Conservation (phyloP, 345 rosid genomes). For the Gynandropsis gynandra region DNA sequence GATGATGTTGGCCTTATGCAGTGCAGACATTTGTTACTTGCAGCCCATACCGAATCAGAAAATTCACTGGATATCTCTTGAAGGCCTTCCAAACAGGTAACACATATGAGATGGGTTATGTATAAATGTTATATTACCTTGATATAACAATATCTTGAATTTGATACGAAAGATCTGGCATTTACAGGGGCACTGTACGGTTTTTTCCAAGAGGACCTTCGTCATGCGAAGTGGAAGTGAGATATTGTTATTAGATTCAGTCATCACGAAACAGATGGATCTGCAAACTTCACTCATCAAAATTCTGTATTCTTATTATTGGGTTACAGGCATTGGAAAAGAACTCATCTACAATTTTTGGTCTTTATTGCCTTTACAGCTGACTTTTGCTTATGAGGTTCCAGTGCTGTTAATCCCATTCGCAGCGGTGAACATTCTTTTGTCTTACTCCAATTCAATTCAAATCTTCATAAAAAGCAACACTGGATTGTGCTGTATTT, state of each 20-base stretch:
- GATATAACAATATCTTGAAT: too few relatives aligned
- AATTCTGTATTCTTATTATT: not conserved
- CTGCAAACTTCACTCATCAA: not conserved
- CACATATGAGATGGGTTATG: not conserved
- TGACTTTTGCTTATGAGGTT: conserved; percentile 89
- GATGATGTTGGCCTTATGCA: not conserved
- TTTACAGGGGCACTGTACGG: conserved; percentile 71
- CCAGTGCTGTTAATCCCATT: conserved; percentile 72
- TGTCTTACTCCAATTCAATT: not conserved
- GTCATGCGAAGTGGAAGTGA: conserved; percentile 70
- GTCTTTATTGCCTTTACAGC: conserved; percentile 42
- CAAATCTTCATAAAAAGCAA: not conserved
- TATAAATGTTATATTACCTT: conserved; percentile 10
- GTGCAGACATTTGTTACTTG: conserved; percentile 17
- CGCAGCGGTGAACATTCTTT: conserved; percentile 56
- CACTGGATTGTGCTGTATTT: conserved; percentile 7
- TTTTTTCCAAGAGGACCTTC: conserved; percentile 74
- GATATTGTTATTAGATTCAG: conserved; percentile 18
- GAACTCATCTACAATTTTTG: conserved; percentile 1
- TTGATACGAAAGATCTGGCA: conserved; percentile 15
- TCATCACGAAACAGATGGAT: not conserved
- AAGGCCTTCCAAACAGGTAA: conserved; percentile 82
- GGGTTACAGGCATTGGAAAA: not conserved
- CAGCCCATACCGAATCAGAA: conserved; percentile 89
- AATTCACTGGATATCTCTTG: conserved; percentile 86